These are phyloP conservation scores for Neofusicoccum cordaticola DNA, from an alignment of 2,329 filamentous ascomycete genomes.

Conservation along the genomic window DNA sequence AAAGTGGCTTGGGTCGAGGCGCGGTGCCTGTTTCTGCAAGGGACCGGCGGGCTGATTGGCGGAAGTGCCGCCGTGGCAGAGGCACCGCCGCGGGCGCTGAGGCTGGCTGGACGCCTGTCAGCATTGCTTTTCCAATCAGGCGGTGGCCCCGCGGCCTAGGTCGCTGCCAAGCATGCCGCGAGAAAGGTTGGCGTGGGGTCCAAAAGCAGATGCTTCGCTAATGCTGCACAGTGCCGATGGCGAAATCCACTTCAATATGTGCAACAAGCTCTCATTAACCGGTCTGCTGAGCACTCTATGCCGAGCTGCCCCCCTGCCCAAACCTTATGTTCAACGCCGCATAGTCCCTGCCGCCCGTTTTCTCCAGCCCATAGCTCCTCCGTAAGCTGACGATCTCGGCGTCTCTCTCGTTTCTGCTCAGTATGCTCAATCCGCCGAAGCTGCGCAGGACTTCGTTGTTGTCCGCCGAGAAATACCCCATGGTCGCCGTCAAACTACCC, in stretches of 20 bases:
- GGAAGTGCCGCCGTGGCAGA: too few species aligned
- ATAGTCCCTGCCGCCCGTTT: neutral
- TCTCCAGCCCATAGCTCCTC: neutral
- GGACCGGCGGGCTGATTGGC: too few species aligned
- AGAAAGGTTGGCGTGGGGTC: neutral
- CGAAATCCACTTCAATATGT: too few species aligned
- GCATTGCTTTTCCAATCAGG: neutral
- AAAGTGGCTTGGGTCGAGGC: too few species aligned
- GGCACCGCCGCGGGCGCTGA: neutral
- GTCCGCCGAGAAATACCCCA: neutral
- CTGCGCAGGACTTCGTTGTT: neutral
- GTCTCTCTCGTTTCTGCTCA: neutral
- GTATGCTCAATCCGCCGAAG: neutral
- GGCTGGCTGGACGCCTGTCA: neutral
- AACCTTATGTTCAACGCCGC: neutral
- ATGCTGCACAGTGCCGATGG: too few species aligned
- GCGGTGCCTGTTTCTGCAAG: too few species aligned
- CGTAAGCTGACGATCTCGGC: neutral
- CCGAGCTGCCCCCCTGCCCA: neutral
- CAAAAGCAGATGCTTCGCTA: neutral
- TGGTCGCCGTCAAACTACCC: too few species aligned
- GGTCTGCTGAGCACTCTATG: neutral
- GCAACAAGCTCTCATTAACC: too few species aligned
- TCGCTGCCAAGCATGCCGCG: neutral
- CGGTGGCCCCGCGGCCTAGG: neutral